phyloP scores from a whole-genome alignment of 352 stramenopile genomes.

The Phytophthora hibernalis region DNA sequence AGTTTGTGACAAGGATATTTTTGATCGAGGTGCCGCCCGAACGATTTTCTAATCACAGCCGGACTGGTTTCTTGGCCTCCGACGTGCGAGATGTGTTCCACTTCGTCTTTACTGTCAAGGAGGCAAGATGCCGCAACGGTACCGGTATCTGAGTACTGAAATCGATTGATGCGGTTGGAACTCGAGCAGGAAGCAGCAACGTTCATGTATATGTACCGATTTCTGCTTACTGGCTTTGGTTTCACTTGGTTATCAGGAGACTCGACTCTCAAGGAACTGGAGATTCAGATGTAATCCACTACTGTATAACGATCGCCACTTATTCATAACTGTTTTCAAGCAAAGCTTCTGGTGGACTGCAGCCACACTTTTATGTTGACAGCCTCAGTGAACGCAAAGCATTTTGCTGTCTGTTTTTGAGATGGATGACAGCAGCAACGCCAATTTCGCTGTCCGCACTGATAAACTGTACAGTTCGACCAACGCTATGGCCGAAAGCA shows the following conservation, averaged over 20 bases:
- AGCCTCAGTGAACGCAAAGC: not conserved
- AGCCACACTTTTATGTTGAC: not conserved
- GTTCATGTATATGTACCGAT: not conserved
- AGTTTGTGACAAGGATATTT: not conserved
- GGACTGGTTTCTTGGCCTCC: not conserved
- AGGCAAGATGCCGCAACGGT: not conserved
- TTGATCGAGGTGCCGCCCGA: slow-evolving; percentile 1
- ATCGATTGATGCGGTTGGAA: too few species aligned
- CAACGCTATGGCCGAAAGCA: too few species aligned
- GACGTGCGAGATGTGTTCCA: slow-evolving; percentile 1
- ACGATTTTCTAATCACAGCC: not conserved
- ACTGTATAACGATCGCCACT: not conserved
- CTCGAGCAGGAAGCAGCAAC: not conserved
- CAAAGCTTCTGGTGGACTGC: not conserved
- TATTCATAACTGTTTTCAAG: not conserved
- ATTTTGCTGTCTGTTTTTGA: too few species aligned
- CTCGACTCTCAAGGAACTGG: too few species aligned
- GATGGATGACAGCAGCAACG: too few species aligned
- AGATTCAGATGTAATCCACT: not conserved
- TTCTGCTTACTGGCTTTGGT: slow-evolving; percentile 1
- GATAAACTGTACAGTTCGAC: too few species aligned
- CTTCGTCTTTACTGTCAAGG: not conserved
- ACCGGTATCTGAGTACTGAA: not conserved
- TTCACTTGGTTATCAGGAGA: slow-evolving; percentile 2
- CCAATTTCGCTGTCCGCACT: too few species aligned